A percentile compares a stretch with the other conserved stretches of the same genome.
These are phyloP conservation scores for Candida orba DNA, from an alignment of 805 yeast species.

Conservation along the genomic window DNA sequence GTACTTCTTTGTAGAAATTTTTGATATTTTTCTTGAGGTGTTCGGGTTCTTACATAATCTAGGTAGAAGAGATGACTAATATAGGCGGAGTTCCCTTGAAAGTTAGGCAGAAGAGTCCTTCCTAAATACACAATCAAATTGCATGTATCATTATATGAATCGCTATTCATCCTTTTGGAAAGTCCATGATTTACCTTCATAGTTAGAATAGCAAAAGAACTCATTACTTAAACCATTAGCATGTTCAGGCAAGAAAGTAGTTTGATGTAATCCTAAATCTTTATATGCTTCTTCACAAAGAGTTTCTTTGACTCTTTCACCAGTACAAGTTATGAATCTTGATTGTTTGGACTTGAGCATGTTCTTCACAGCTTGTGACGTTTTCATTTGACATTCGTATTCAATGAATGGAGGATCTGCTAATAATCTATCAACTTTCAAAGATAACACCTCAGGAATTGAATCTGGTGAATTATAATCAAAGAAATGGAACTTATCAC, in stretches of 20 bases:
- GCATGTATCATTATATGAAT: no score
- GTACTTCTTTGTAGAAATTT: no score
- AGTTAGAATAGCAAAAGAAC: slow-evolving; percentile 77
- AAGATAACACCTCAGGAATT: slow-evolving; percentile 43
- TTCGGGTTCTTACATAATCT: no score
- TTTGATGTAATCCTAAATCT: slow-evolving; percentile 40
- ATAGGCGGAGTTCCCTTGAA: not conserved
- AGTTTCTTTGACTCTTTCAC: slow-evolving; percentile 70
- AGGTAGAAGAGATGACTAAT: no score
- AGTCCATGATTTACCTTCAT: slow-evolving; percentile 66
- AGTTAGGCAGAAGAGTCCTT: no score
- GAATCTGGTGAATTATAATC: slow-evolving; percentile 68
- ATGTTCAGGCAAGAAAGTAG: slow-evolving; percentile 72
- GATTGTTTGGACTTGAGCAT: slow-evolving; percentile 37
- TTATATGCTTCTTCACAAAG: slow-evolving; percentile 2
- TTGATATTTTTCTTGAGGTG: no score
- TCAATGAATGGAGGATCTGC: slow-evolving; percentile 89
- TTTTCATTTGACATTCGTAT: slow-evolving; percentile 72
- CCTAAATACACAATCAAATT: no score
- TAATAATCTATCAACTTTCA: slow-evolving; percentile 60
- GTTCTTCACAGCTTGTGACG: slow-evolving; percentile 53
- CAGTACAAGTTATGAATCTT: slow-evolving; percentile 62
- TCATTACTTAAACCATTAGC: slow-evolving; percentile 83
- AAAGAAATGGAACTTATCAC: slow-evolving; percentile 61
- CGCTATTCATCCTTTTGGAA: not conserved